These are phyloP conservation scores for Pseudogymnoascus sp. DNA, from an alignment of 2,329 filamentous ascomycete species.

Conservation along the genomic window DNA sequence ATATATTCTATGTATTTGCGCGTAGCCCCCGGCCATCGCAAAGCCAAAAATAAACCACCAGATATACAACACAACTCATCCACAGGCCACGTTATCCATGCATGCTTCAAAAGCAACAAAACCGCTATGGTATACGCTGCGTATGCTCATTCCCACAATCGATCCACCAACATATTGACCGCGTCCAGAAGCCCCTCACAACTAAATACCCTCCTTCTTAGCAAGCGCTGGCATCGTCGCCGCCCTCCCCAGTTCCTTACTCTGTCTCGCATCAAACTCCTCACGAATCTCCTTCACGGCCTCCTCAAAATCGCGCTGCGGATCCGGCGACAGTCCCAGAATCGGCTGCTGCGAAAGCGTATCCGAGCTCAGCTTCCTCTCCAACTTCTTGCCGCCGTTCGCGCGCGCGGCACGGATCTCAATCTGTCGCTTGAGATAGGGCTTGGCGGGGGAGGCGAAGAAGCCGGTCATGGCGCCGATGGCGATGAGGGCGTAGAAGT, in stretches of 20 bases:
- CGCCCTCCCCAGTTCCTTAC: conserved; percentile 12
- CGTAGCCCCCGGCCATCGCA: background rate
- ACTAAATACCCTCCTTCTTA: conserved; percentile 7
- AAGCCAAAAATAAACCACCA: background rate
- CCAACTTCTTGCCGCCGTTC: conserved; percentile 24
- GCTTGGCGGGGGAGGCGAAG: conserved; percentile 72
- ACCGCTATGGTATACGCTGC: conserved; percentile 1
- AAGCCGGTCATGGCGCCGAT: conserved; percentile 58
- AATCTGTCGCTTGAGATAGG: conserved; percentile 49
- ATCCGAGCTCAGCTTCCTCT: conserved; percentile 48
- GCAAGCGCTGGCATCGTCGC: conserved; percentile 11
- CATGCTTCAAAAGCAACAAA: background rate
- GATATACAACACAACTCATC: background rate
- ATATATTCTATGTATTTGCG: background rate
- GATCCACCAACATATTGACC: background rate
- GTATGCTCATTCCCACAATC: background rate
- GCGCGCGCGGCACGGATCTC: conserved; percentile 41
- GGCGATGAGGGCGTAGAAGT: conserved; percentile 75
- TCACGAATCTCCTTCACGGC: conserved; percentile 43
- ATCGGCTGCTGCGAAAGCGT: conserved; percentile 48
- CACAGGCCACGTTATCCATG: background rate
- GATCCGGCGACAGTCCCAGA: conserved; percentile 72
- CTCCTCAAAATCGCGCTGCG: conserved; percentile 61
- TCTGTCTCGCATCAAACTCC: conserved; percentile 33
- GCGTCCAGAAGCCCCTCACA: background rate